Base-by-base conservation (phyloP, 768 basidiomycete genomes). In the Mrakia blollopis region DNA sequence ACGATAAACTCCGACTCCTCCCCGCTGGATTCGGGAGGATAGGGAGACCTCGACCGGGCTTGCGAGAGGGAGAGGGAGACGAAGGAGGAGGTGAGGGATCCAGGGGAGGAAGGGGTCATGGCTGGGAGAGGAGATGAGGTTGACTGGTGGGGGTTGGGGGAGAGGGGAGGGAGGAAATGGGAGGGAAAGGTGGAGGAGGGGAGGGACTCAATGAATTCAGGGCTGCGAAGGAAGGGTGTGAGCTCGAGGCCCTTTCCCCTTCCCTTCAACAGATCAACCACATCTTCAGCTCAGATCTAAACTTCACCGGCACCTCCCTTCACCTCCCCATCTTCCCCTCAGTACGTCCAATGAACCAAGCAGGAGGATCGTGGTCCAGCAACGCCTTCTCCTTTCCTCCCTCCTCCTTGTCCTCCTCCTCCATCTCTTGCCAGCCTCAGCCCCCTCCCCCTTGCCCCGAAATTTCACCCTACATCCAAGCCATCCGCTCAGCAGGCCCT, bases 71-170 rank as follows among this genome's bases (percentile, higher is more conserved):
- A 47, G 44, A 71, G 44, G 28, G 44, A 50, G 28, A 52, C 69
- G 47, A 71, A 71, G n/a, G 69, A 71, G n/a, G 44, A 54, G n/a
- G 69, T 32, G 69, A 71, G 44, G 0, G 69, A 71, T 11, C 54
- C 69, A n/a, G 50, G 44, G 1, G 65, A 68, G 35, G 65, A 68
- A 21, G 65, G 37, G 39, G 65, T 16, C 65, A 68, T 68, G 35
- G 3, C 44, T 30, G 14, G 63, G n/a, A 16, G 2, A 35, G 16
- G 32, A 32, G 13, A 35, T 32, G 37, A 21, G 63, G 65, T 35
- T 37, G 63, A 23, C 25, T 8, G 8, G 50, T 65, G 63, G 32
- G 5, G 16, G 62, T 63, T 63, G 62, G 18, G 60, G 60, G 32
- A 63, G 62, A 32, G 18, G 32, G 62, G 62, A 9, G 10, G 60